Evolutionary conservation across 2,329 filamentous ascomycete species (phyloP), one percentile per base, ranked within the genome.

Genomic region (Pseudocercospora cruenta): DNA sequence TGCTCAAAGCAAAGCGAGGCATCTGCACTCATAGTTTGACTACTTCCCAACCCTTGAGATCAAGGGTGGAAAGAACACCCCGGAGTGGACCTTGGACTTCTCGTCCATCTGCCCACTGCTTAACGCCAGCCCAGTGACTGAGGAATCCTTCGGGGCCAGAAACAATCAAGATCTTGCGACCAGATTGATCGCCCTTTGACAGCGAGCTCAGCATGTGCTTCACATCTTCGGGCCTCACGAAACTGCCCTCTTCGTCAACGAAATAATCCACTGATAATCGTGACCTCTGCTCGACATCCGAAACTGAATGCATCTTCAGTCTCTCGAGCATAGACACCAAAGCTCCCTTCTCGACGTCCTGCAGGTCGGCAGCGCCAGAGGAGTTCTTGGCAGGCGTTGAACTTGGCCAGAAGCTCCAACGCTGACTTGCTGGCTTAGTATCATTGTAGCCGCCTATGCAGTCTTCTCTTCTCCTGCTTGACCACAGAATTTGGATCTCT

Each of bases 141-240:
- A 98, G 85, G 79, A 98, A 98, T 0, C 95, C 94, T 62, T 96
- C 92, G 0, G 95, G 94, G 0, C 95, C 95, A 0, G 93, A 96
- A 1, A 98, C 87, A 63, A 97, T 83, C n/a, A 97, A 82, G 21
- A 97, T 89, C 69, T 85, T 86, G 0, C 86, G 84, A 0, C 69
- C 69, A 3, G 59, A n/a, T 14, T 79, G 73, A 10, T 72, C 73
- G 21, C 70, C 67, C 2, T 69, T 57, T 57, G 61, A 77, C 75
- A 61, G 57, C 26, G 39, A 57, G 74, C 60, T 49, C 10, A 64
- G 66, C 76, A 60, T 64, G 51, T 49, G 72, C 73, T 43, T 73
- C 7, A 84, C 75, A 33, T 81, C 75, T 6, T 72, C 71, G 9
- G 80, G 76, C 43, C 74, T 76, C 68, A 97, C 90, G 55, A 86